Conservation (phyloP, 768 basidiomycete species). For the Neoboletus brunneissimus region DNA sequence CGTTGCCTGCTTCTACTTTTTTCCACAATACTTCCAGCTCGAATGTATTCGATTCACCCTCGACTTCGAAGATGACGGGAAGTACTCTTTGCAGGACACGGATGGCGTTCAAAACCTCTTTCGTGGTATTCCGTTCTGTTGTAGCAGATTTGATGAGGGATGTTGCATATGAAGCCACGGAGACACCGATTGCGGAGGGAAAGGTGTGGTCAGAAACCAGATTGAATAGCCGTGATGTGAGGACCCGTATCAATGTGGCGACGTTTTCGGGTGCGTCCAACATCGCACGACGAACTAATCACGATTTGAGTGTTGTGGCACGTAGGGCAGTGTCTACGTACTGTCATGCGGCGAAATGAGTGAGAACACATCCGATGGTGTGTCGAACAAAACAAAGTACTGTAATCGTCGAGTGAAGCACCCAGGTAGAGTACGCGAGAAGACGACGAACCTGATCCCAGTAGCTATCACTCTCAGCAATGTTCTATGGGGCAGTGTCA, state of each 20-base stretch:
- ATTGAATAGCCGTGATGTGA: conserved; percentile 67
- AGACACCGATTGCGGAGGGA: conserved; percentile 53
- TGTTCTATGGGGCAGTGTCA: conserved; percentile 53
- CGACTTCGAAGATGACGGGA: conserved; percentile 83
- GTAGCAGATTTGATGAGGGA: conserved; percentile 64
- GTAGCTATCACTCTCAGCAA: conserved; percentile 71
- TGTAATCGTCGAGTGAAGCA: conserved; percentile 29
- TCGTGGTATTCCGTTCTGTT: conserved; percentile 65
- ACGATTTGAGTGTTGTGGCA: conserved; percentile 5
- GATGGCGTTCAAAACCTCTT: conserved; percentile 90
- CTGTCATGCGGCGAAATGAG: conserved; percentile 83
- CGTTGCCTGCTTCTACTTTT: conserved; percentile 49
- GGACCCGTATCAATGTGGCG: conserved; percentile 72
- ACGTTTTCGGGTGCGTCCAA: conserved; percentile 84
- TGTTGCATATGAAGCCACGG: conserved; percentile 64
- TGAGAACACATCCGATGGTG: conserved; percentile 87
- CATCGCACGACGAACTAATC: conserved; percentile 76
- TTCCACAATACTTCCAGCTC: conserved; percentile 86
- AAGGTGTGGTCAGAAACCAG: conserved; percentile 79
- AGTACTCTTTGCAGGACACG: conserved; percentile 85
- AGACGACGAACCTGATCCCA: conserved; percentile 75
- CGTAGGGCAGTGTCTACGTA: conserved; percentile 38
- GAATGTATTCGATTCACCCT: conserved; percentile 67
- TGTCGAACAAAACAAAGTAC: conserved; percentile 86
- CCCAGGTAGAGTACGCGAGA: not conserved